Conservation (phyloP, 768 basidiomycete genomes). For the Floccularia luteovirens region DNA sequence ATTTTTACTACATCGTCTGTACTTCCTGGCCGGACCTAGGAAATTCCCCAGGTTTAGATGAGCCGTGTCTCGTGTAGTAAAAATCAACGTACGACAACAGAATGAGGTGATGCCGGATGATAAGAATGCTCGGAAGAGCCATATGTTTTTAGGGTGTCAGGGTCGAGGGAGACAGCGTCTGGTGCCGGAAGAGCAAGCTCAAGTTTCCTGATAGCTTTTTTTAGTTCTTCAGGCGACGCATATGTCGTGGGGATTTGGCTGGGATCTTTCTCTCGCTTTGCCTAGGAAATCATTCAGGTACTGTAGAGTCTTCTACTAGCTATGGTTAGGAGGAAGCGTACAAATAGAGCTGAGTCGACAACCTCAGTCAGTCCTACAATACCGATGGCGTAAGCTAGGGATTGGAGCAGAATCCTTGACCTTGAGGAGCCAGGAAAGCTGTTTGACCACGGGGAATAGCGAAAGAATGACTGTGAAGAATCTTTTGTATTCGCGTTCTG, state of each 20-base stretch:
- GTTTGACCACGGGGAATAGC: slow-evolving; percentile 34
- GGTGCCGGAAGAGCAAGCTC: slow-evolving; percentile 30
- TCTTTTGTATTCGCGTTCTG: no score
- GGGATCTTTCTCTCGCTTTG: not conserved
- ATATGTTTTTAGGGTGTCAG: slow-evolving; percentile 40
- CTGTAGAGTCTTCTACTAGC: no score
- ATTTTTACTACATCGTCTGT: slow-evolving; percentile 82
- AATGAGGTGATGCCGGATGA: slow-evolving; percentile 50
- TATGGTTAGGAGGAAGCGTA: not conserved
- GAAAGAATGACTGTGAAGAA: slow-evolving; percentile 8
- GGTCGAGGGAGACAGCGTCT: slow-evolving; percentile 43
- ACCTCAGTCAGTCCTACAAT: slow-evolving; percentile 21
- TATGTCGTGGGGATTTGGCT: slow-evolving; percentile 19
- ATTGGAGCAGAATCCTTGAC: slow-evolving; percentile 25
- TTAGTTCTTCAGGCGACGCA: slow-evolving; percentile 37
- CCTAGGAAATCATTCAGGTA: not conserved
- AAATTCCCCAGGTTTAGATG: slow-evolving; percentile 8
- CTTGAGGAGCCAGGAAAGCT: slow-evolving; percentile 23
- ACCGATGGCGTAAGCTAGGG: slow-evolving; percentile 24
- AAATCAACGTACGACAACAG: slow-evolving; percentile 30
- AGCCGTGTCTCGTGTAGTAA: not conserved
- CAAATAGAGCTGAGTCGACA: slow-evolving; percentile 14
- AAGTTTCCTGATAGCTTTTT: slow-evolving; percentile 47
- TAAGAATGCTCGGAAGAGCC: slow-evolving; percentile 70
- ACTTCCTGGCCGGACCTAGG: slow-evolving; percentile 47